phyloP scores from a whole-genome alignment of 164 flowering plant species.

The Nymphaea colorata region DNA sequence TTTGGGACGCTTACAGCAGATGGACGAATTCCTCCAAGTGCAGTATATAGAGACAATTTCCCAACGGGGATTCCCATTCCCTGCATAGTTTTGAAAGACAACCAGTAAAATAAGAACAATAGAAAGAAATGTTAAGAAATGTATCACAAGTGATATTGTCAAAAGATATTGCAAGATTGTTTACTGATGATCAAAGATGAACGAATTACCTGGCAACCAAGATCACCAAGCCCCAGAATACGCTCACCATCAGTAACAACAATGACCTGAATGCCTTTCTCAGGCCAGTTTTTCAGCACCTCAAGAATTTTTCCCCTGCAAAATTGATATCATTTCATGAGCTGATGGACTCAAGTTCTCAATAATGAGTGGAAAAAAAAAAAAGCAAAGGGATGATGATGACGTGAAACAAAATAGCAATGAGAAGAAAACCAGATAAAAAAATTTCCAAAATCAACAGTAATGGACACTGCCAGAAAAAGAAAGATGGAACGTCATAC shows the following conservation, averaged over 20 bases:
- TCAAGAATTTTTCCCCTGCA: conserved; percentile 77
- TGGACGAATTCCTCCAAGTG: conserved; percentile 83
- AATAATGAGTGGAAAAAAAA: too few species aligned
- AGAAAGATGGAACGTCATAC: conserved; percentile 17
- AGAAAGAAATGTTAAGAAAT: too few species aligned
- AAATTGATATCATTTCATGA: neutral
- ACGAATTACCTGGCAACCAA: conserved; percentile 64
- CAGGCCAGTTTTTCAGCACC: conserved; percentile 90
- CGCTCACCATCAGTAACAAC: conserved; percentile 90
- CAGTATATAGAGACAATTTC: conserved; percentile 72
- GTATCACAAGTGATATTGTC: too few species aligned
- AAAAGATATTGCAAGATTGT: too few species aligned
- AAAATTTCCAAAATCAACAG: too few species aligned
- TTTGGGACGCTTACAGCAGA: conserved; percentile 45
- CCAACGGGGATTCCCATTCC: conserved; percentile 97
- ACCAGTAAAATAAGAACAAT: too few species aligned
- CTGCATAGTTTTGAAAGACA: conserved; percentile 6
- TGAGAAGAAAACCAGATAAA: too few species aligned
- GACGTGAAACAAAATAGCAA: too few species aligned
- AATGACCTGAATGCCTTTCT: conserved; percentile 71
- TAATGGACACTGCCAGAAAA: too few species aligned
- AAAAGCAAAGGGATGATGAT: too few species aligned
- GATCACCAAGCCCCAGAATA: conserved; percentile 80
- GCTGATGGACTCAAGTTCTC: too few species aligned
- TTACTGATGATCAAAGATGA: too few species aligned